phyloP scores from a whole-genome alignment of 345 rosid genomes.

The Eucalyptus sp. region DNA sequence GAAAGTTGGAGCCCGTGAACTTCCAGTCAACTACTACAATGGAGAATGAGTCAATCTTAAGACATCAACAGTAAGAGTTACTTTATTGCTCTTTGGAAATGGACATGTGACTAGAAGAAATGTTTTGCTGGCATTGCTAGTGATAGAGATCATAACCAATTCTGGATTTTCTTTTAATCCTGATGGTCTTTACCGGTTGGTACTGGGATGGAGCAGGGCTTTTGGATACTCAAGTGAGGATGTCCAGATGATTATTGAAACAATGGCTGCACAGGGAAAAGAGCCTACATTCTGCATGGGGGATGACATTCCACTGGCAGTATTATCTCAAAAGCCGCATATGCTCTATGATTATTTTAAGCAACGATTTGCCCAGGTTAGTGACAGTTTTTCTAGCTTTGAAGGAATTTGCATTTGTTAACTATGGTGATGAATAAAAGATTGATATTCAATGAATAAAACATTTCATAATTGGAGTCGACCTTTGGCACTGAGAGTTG shows the following conservation, averaged over 20 bases:
- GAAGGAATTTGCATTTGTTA: neutral
- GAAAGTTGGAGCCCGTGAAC: constrained; percentile 57
- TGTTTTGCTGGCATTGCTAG: neutral
- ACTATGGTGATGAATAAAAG: neutral
- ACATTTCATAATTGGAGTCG: neutral
- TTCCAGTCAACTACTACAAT: constrained; percentile 51
- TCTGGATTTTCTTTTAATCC: neutral
- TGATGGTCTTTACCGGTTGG: neutral
- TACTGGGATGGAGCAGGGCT: constrained; percentile 45
- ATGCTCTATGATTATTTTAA: constrained; percentile 96
- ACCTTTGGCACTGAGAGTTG: neutral
- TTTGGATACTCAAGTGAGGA: constrained; percentile 98
- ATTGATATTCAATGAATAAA: neutral
- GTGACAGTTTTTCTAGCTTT: neutral
- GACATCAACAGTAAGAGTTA: constrained; percentile 76
- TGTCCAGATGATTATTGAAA: constrained; percentile 97
- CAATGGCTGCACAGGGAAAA: constrained; percentile 95
- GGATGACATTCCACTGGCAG: constrained; percentile 84
- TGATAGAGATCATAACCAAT: neutral
- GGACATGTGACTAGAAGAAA: neutral
- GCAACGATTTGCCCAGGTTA: constrained; percentile 99
- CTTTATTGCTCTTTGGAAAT: neutral
- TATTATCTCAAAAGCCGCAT: constrained; percentile 78
- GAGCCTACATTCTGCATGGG: constrained; percentile 99
- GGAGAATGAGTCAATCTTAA: constrained; percentile 75